Conservation (phyloP, 768 basidiomycete species). For the Podaxis sp. region DNA sequence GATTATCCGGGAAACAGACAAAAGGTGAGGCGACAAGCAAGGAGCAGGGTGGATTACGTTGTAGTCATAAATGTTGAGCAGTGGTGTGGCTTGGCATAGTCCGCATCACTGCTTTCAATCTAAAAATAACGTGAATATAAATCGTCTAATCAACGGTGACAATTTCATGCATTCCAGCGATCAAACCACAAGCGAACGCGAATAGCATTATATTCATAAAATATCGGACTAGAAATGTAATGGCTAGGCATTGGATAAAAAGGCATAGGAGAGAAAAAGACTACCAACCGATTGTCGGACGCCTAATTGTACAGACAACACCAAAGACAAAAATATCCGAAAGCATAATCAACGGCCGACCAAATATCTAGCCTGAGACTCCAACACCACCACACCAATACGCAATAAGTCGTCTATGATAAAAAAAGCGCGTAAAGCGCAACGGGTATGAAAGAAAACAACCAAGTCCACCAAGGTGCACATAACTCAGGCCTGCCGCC, state of each 20-base stretch:
- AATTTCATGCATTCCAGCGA: too few species aligned
- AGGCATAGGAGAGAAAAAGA: not conserved
- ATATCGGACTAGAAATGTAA: not conserved
- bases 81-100: too few species aligned
- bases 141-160: too few species aligned
- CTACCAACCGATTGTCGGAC: not conserved
- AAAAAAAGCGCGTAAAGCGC: not conserved
- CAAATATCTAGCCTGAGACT: too few species aligned
- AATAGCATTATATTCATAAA: not conserved
- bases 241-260: not conserved
- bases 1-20: too few species aligned
- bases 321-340: not conserved
- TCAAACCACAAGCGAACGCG: not conserved
- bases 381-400: not conserved
- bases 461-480: not conserved
- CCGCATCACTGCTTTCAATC: too few species aligned
- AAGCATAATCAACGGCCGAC: not conserved
- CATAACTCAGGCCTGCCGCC: not conserved
- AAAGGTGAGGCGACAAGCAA: too few species aligned
- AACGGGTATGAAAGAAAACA: not conserved
- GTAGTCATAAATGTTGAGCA: too few species aligned
- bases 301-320: not conserved
- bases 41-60: too few species aligned
- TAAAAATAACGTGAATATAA: too few species aligned
- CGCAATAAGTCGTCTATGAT: constrained; percentile 1